Conservation (phyloP, 805 yeast species). For the Pichia kluyveri region DNA sequence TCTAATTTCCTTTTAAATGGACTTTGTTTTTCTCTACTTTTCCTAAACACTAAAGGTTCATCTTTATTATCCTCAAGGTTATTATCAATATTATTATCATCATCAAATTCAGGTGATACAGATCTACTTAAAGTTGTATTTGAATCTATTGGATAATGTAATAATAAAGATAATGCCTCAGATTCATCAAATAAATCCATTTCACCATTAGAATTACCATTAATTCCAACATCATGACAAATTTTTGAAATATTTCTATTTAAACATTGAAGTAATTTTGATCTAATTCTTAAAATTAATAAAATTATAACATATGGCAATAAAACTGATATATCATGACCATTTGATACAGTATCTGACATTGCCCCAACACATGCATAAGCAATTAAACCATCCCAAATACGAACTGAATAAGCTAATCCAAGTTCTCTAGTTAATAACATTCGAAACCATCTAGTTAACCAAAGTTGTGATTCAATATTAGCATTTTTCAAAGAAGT, state of each 20-base stretch:
- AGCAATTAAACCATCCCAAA: constrained; percentile 43
- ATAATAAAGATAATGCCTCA: constrained; percentile 37
- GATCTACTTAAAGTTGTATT: constrained; percentile 4
- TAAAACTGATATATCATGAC: constrained; percentile 16
- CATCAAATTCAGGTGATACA: background rate
- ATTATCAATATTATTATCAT: background rate
- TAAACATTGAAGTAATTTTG: constrained; percentile 5
- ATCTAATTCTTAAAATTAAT: constrained; percentile 22
- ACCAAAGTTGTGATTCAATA: constrained; percentile 46
- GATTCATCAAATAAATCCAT: constrained; percentile 31
- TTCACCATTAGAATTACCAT: background rate
- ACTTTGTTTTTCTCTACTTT: background rate
- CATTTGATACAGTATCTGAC: constrained; percentile 1
- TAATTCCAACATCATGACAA: background rate
- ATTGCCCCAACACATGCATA: constrained; percentile 8
- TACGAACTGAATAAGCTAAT: constrained; percentile 22
- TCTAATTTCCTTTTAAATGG: background rate
- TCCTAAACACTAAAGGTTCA: constrained; percentile 4
- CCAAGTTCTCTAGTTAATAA: constrained; percentile 42
- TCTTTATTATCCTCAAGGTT: background rate
- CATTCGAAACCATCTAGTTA: constrained; percentile 42
- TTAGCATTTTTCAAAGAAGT: constrained; percentile 12
- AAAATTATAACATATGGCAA: constrained; percentile 34
- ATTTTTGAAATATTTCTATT: background rate
- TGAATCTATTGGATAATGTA: constrained; percentile 36